Conservation (phyloP, 257 asterid species). For the Solanum chaucha region DNA sequence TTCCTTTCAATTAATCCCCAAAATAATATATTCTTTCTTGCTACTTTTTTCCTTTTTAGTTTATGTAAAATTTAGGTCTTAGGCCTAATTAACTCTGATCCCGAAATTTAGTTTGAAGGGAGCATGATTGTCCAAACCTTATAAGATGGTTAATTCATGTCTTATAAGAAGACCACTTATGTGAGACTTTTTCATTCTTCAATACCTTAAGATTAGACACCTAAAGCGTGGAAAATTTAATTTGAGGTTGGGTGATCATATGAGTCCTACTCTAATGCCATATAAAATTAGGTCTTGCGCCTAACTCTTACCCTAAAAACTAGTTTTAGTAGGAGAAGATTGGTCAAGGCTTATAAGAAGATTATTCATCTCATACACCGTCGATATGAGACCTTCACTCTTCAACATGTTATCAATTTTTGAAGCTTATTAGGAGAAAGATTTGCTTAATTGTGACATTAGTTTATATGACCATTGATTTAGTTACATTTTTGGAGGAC, state of each 20-base stretch:
- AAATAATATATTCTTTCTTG: background rate
- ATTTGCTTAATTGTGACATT: background rate
- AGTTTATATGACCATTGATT: background rate
- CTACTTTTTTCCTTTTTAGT: background rate
- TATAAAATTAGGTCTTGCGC: too few relatives aligned
- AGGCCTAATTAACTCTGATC: background rate
- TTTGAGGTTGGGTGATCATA: background rate
- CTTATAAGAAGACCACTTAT: background rate
- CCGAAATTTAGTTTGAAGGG: background rate
- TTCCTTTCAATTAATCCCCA: background rate
- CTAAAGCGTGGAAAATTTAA: background rate
- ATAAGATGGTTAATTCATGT: accelerated
- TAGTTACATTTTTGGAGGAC: background rate
- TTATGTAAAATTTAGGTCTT: background rate
- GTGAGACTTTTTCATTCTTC: background rate
- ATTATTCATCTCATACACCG: too few relatives aligned
- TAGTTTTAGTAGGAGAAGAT: background rate
- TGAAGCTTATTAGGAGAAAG: background rate
- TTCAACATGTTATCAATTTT: background rate
- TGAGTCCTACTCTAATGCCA: background rate
- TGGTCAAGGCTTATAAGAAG: background rate
- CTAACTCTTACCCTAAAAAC: background rate
- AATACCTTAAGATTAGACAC: background rate
- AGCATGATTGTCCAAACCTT: background rate
- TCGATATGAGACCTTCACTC: background rate